A percentile compares a stretch with the other conserved stretches of the same genome.
Evolutionary conservation across 331 rosid genomes (phyloP).

Genomic region (Quercus lobata): DNA sequence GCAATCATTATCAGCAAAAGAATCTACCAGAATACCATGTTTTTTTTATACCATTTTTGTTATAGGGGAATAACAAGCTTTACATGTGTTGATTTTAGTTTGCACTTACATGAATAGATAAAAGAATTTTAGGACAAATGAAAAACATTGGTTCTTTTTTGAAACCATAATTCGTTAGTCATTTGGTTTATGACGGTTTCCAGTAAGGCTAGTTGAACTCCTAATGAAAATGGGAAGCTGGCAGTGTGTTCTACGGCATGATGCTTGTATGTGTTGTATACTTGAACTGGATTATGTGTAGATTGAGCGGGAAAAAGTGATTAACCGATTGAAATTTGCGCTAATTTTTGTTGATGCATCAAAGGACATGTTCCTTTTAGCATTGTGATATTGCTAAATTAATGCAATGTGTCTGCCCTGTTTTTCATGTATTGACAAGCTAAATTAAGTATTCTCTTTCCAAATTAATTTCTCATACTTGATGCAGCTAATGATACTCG

Average conservation of each 20-base stretch:
- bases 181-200: neutral
- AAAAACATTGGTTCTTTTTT: neutral
- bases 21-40: neutral
- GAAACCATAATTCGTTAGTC: neutral
- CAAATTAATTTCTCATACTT: neutral
- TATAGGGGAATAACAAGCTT: neutral
- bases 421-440: neutral
- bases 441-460: neutral
- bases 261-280: neutral
- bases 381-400: neutral
- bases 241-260: neutral
- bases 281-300: neutral
- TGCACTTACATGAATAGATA: neutral
- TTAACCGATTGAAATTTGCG: neutral
- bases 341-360: neutral
- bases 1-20: neutral
- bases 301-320: neutral
- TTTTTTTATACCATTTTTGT: neutral
- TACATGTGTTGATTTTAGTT: neutral
- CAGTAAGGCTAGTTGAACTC: neutral
- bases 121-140: neutral
- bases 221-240: neutral
- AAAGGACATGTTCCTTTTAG: neutral
- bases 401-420: neutral
- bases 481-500: conserved; percentile 93